These are phyloP conservation scores for Zanthoxylum bungeanum DNA, from an alignment of 345 rosid genomes.

Conservation along the genomic window DNA sequence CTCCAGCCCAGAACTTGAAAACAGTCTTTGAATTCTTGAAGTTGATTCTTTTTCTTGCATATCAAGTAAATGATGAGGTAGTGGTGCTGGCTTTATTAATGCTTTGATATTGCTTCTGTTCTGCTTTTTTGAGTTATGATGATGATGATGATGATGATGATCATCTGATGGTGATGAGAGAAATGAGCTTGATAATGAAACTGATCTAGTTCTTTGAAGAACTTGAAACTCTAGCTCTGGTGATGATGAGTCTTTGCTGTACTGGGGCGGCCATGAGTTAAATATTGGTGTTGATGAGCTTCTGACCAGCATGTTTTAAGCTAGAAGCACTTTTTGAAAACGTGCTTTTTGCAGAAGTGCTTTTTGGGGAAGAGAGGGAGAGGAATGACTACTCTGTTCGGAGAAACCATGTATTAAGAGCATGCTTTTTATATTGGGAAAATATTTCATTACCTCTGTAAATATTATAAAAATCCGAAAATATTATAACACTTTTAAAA, in stretches of 20 bases:
- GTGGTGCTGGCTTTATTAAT: constrained; percentile 21
- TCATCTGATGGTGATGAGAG: constrained; percentile 26
- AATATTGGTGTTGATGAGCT: too few species aligned
- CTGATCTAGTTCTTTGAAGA: constrained; percentile 33
- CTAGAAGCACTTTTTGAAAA: constrained; percentile 5
- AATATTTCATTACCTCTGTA: too few species aligned
- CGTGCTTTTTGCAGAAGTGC: neutral
- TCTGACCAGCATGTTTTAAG: constrained; percentile 39
- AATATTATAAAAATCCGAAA: too few species aligned
- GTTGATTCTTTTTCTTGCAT: constrained; percentile 10
- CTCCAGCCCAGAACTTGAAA: too few species aligned
- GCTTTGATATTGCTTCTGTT: constrained; percentile 12
- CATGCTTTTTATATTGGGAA: too few species aligned
- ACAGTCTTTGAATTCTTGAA: constrained; percentile 23
- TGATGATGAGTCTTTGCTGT: constrained; percentile 34
- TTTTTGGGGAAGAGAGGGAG: neutral
- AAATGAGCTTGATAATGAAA: constrained; percentile 31
- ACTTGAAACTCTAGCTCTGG: constrained; percentile 39
- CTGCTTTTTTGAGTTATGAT: constrained; percentile 16
- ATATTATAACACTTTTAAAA: too few species aligned
- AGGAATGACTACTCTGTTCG: neutral
- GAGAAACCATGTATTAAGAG: neutral
- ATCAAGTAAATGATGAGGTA: neutral
- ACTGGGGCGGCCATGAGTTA: too few species aligned
- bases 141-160: constrained; percentile 24